Evolutionary conservation across 257 asterid genomes (phyloP).

Genomic region (Solanum pinnatisectum): DNA sequence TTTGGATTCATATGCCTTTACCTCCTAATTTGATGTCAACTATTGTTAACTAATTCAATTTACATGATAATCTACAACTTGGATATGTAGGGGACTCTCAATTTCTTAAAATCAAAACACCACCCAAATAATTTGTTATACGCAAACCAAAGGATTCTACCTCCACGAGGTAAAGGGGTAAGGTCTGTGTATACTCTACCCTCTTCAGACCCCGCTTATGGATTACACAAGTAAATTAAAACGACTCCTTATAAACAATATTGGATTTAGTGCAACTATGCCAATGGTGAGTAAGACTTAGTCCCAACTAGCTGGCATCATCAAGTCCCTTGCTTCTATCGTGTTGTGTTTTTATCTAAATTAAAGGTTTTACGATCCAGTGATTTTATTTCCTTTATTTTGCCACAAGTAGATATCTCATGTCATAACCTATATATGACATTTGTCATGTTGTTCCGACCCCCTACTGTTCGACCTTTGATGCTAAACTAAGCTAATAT

Average conservation of each 20-base stretch:
- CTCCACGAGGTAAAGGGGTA: neutral
- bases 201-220: neutral
- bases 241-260: neutral
- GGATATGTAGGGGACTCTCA: neutral
- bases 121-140: neutral
- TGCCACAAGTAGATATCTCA: neutral
- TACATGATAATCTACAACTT: neutral
- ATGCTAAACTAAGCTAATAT: neutral
- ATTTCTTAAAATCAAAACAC: neutral
- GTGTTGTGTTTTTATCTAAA: neutral
- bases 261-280: neutral
- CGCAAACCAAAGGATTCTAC: neutral
- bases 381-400: neutral
- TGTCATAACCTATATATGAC: neutral
- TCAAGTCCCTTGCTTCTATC: neutral
- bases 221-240: neutral
- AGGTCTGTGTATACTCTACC: neutral
- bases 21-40: neutral
- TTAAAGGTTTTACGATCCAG: neutral
- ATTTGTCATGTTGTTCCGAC: neutral
- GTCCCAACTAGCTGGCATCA: neutral
- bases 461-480: neutral
- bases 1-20: neutral
- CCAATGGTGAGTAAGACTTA: neutral
- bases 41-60: neutral